phyloP scores from a whole-genome alignment of 441 rosid species.

The Omphalea diandra region DNA sequence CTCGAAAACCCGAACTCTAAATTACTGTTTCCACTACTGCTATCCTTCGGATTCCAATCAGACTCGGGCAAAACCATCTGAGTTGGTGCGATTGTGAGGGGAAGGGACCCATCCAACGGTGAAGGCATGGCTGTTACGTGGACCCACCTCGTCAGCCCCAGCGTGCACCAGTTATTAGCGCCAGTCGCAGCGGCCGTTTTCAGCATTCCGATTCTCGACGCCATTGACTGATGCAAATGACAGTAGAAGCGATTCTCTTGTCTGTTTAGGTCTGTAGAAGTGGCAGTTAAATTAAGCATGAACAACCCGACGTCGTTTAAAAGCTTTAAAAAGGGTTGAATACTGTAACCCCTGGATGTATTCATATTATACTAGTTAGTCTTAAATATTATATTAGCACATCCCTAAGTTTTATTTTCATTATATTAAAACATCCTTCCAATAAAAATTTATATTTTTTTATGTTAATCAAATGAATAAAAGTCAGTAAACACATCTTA shows the following conservation, averaged over 20 bases:
- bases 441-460: too few species aligned
- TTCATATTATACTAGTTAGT: too few species aligned
- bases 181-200: constrained; percentile 40
- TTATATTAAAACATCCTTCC: too few species aligned
- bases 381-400: too few species aligned
- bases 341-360: too few species aligned
- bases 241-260: neutral
- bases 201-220: constrained; percentile 42
- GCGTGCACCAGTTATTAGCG: constrained; percentile 20
- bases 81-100: constrained; percentile 31
- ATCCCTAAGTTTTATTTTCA: too few species aligned
- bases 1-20: constrained; percentile 41
- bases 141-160: constrained; percentile 33
- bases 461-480: too few species aligned
- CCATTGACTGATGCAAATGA: constrained; percentile 36
- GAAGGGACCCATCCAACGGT: constrained; percentile 36
- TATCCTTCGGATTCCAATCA: constrained; percentile 29
- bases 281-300: too few species aligned
- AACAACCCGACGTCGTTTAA: too few species aligned
- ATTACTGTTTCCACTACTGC: constrained; percentile 12
- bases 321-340: too few species aligned
- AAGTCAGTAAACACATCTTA: too few species aligned
- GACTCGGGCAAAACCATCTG: constrained; percentile 44
- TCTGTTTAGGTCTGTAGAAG: neutral
- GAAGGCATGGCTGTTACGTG: constrained; percentile 47